Conservation (phyloP, 805 yeast species). For the Tetrapisispora phaffii region DNA sequence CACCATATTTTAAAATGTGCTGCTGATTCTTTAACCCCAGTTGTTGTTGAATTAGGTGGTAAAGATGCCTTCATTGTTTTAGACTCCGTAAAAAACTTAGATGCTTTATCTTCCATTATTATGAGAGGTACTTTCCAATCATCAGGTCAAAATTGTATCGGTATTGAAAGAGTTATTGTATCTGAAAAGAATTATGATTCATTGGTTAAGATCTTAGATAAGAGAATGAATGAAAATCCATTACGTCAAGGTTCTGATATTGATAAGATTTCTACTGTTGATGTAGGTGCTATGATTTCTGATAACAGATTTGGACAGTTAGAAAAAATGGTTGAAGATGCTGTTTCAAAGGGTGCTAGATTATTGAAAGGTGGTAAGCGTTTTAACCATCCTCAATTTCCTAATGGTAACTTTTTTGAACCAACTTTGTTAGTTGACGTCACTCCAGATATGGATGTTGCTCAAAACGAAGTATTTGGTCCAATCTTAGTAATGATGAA, state of each 20-base stretch:
- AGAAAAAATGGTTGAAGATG: constrained; percentile 59
- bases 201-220: constrained; percentile 46
- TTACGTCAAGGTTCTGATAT: constrained; percentile 83
- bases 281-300: constrained; percentile 92
- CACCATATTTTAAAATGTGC: constrained; percentile 79
- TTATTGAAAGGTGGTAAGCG: constrained; percentile 74
- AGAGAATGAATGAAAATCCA: constrained; percentile 40
- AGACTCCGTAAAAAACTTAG: constrained; percentile 55
- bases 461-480: constrained; percentile 88
- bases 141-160: constrained; percentile 96
- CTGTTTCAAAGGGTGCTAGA: constrained; percentile 73
- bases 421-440: constrained; percentile 88
- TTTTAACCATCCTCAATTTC: constrained; percentile 80
- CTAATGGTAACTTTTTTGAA: constrained; percentile 86
- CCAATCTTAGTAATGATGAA: constrained; percentile 77
- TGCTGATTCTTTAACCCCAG: constrained; percentile 79
- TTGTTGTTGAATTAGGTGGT: constrained; percentile 94
- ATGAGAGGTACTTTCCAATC: constrained; percentile 96
- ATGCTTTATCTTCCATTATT: constrained; percentile 61
- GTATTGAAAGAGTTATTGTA: constrained; percentile 88
- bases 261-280: constrained; percentile 82
- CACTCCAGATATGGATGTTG: constrained; percentile 63
- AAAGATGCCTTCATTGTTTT: constrained; percentile 85
- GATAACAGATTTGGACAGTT: constrained; percentile 61
- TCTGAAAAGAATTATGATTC: constrained; percentile 57